Evolutionary conservation across 176 grass and related monocot species (phyloP).

Genomic region (Oryza longistaminata): DNA sequence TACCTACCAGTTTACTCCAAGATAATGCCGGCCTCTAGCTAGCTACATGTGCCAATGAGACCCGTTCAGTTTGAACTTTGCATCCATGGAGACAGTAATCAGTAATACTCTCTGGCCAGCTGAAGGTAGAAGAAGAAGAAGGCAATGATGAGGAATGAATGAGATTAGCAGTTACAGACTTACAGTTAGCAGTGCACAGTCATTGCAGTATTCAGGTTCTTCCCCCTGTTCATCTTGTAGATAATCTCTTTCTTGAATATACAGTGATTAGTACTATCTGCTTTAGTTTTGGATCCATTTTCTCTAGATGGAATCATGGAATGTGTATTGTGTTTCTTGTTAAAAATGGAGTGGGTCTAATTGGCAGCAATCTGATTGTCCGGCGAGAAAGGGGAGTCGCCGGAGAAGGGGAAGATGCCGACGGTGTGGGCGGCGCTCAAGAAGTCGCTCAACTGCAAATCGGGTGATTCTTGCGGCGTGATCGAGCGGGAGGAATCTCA

Average conservation of each 20-base stretch:
- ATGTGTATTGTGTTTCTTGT: neutral
- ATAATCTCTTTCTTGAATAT: neutral
- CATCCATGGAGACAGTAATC: neutral
- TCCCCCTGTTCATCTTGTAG: neutral
- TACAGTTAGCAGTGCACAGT: neutral
- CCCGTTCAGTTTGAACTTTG: neutral
- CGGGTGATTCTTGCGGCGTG: slow-evolving; percentile 52
- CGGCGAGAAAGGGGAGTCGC: neutral
- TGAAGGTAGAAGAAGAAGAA: neutral
- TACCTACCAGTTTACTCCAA: neutral
- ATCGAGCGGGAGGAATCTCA: slow-evolving; percentile 37
- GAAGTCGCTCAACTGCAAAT: slow-evolving; percentile 64
- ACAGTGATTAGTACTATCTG: neutral
- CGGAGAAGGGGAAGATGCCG: slow-evolving; percentile 27
- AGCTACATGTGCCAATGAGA: neutral
- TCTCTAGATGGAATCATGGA: neutral
- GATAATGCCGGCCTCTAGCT: neutral
- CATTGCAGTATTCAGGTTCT: neutral
- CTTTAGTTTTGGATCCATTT: neutral
- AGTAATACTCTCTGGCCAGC: neutral
- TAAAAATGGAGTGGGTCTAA: slow-evolving; percentile 1
- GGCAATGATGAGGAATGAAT: neutral
- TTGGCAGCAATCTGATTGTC: neutral
- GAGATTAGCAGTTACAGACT: neutral
- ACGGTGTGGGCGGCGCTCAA: slow-evolving; percentile 74